Conservation (phyloP, 257 asterid species). For the Anisodus tanguticus region DNA sequence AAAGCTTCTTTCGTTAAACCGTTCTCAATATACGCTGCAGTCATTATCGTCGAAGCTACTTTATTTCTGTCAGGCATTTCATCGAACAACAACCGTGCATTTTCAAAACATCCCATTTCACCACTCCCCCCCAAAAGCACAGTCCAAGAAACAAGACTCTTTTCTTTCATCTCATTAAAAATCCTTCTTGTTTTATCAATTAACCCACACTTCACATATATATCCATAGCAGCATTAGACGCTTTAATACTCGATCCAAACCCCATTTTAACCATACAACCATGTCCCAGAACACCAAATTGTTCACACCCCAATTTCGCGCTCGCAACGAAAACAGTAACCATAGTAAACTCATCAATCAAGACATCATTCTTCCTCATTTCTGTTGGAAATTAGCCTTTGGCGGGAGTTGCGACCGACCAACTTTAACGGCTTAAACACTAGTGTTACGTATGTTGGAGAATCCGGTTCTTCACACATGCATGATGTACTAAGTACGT, state of each 20-base stretch:
- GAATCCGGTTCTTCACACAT: no score
- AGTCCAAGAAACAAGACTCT: conserved; percentile 82
- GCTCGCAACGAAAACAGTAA: conserved; percentile 60
- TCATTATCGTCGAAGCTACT: conserved; percentile 73
- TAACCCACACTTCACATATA: conserved; percentile 72
- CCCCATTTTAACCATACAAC: conserved; percentile 59
- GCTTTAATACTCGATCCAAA: conserved; percentile 53
- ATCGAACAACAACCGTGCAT: conserved; percentile 61
- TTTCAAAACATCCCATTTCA: conserved; percentile 62
- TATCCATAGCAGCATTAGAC: conserved; percentile 69
- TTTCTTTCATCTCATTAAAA: conserved; percentile 62
- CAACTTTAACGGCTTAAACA: no score
- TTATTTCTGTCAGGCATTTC: conserved; percentile 74
- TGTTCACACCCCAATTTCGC: conserved; percentile 55
- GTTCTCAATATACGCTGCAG: conserved; percentile 57
- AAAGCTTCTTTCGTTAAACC: conserved; percentile 59
- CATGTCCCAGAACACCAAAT: conserved; percentile 63
- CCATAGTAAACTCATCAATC: conserved; percentile 63
- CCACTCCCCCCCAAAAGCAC: conserved; percentile 66
- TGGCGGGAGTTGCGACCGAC: no score
- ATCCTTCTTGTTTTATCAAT: conserved; percentile 48
- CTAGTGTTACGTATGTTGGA: no score
- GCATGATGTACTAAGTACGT: no score
- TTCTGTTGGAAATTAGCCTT: no score
- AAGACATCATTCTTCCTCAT: conserved; percentile 52